Evolutionary conservation across 202 grass and related monocot genomes (phyloP).

Genomic region (Setaria viridis): DNA sequence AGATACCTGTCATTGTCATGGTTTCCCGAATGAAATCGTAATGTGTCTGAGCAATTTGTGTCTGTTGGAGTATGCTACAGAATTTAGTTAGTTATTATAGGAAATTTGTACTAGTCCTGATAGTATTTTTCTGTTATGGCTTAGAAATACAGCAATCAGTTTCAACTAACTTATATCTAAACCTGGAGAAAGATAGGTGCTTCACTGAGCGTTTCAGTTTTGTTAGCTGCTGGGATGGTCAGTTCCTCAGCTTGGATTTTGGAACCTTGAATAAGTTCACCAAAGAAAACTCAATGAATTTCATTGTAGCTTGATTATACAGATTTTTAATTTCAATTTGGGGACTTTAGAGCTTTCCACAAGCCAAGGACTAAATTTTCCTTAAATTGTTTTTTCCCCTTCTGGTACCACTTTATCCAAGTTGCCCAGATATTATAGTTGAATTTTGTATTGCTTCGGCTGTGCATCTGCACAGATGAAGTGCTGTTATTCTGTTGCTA

Average conservation of each 20-base stretch:
- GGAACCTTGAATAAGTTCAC: slow-evolving; percentile 9
- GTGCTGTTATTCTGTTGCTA: not conserved
- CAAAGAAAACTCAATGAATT: not conserved
- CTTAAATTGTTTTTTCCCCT: not conserved
- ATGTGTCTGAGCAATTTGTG: not conserved
- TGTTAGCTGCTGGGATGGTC: not conserved
- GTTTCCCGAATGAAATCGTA: slow-evolving; percentile 9
- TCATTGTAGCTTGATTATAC: slow-evolving; percentile 24
- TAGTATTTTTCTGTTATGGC: not conserved
- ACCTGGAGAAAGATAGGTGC: not conserved
- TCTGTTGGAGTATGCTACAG: not conserved
- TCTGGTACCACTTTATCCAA: not conserved
- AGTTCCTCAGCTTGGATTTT: not conserved
- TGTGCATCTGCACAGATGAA: not conserved
- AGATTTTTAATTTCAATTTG: not conserved
- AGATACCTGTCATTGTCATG: not conserved
- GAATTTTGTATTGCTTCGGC: not conserved
- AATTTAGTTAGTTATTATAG: not conserved
- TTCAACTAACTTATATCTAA: not conserved
- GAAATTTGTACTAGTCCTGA: not conserved
- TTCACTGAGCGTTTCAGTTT: not conserved
- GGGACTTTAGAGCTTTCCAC: not conserved
- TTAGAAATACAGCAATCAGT: not conserved
- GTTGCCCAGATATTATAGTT: not conserved
- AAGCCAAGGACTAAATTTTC: not conserved